Percentiles rank a stretch among this genome's conserved stretches.
These are phyloP conservation scores for Wallacemonas sp. DNA, from an alignment of 208 protist genomes.

Conservation along the genomic window DNA sequence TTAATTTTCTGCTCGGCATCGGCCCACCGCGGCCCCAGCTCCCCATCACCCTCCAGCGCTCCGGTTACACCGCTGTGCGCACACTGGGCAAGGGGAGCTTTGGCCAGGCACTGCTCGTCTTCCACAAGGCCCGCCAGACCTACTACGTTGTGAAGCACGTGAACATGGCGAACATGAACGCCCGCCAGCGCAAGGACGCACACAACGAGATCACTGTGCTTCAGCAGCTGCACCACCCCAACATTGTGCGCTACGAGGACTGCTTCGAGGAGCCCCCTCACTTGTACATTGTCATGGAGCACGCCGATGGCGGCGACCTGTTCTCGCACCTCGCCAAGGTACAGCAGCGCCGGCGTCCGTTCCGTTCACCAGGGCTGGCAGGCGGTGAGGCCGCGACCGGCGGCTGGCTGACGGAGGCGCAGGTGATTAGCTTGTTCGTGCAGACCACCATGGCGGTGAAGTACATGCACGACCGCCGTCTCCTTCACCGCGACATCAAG, in stretches of 20 bases:
- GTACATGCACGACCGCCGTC: conserved; percentile 89
- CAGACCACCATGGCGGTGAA: conserved; percentile 88
- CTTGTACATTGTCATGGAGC: conserved; percentile 93
- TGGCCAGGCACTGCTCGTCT: conserved; percentile 83
- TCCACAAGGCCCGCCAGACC: conserved; percentile 44
- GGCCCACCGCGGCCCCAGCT: conserved; percentile 70
- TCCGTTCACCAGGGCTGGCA: neutral
- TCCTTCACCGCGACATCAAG: conserved; percentile 94
- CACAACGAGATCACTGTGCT: conserved; percentile 87
- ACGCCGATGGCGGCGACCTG: conserved; percentile 88
- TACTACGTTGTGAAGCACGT: conserved; percentile 89
- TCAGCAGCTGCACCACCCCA: conserved; percentile 84
- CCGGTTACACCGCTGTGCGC: conserved; percentile 65
- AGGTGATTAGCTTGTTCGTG: conserved; percentile 80
- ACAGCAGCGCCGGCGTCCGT: neutral
- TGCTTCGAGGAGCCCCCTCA: conserved; percentile 79
- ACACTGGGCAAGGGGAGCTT: conserved; percentile 88
- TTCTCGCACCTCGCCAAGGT: conserved; percentile 54
- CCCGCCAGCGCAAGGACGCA: conserved; percentile 69
- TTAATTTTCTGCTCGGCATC: conserved; percentile 87
- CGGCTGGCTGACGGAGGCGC: conserved; percentile 53
- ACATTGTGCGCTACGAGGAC: conserved; percentile 88
- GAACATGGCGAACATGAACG: conserved; percentile 74
- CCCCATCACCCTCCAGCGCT: conserved; percentile 68
- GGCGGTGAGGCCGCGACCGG: neutral